Evolutionary conservation across 2,329 filamentous ascomycete genomes (phyloP), one percentile per base, ranked within the genome.

Genomic region (Fusarium proliferatum): DNA sequence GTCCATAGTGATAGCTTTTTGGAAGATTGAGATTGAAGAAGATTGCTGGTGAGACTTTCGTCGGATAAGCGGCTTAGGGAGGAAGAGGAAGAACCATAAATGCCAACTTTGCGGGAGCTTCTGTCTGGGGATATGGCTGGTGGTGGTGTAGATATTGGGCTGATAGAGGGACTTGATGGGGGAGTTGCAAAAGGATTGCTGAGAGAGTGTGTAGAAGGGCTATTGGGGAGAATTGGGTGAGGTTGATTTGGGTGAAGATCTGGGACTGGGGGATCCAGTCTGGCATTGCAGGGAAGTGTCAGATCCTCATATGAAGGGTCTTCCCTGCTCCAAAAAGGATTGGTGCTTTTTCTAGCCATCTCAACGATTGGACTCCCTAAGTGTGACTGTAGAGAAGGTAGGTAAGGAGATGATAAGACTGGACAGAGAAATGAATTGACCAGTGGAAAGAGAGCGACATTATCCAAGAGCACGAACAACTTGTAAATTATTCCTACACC

Each of bases 81-180:
- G 3, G 41, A 6, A 13, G 61, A n/a, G 16, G 34, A 42, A 39
- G 56, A 15, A 11, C 56, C 36, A 2, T 64, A 64, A 4, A 64
- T 64, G 15, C 62, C 62, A 23, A 63, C 62, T 10, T 63, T 63
- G 6, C 58, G 58, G 2, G 62, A 26, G 5, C 58, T 63, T 3
- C 58, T 28, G 33, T 63, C 58, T 34, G 56, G 42, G 23, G 30
- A 61, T 13, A 64, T 38, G 15, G 9, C 46, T 5, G 58, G 62
- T 11, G 45, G 7, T 8, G 39, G 62, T 1, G 39, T 39, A 4
- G 46, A 46, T n/a, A 63, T 34, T 17, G 57, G 62, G 1, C 5
- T 64, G 11, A 53, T 53, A 9, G 41, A 21, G 43, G 33, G 46
- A 6, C 58, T 64, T 15, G 45, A 9, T 3, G 33, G 58, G 30